These are phyloP conservation scores for Passiflora organensis DNA, from an alignment of 345 rosid species.

Conservation along the genomic window DNA sequence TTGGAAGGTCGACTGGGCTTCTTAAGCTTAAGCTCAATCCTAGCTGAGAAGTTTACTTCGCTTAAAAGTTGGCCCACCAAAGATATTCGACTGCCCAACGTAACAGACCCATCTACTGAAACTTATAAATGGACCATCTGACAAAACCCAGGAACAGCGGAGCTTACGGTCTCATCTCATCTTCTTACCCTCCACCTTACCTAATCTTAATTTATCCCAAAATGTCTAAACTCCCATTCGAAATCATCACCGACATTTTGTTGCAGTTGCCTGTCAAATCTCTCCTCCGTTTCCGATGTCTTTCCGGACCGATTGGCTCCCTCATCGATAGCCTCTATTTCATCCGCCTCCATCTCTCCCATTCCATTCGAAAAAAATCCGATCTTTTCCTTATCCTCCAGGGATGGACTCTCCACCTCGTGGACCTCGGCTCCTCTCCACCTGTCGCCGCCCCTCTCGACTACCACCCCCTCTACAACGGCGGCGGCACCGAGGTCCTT, in stretches of 20 bases:
- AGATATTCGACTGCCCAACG: too few relatives aligned
- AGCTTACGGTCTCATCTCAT: too few relatives aligned
- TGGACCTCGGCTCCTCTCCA: slow-evolving; percentile 23
- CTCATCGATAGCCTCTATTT: slow-evolving; percentile 28
- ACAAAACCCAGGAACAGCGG: too few relatives aligned
- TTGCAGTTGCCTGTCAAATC: slow-evolving; percentile 21
- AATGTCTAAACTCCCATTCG: slow-evolving; percentile 16
- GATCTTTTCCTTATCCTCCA: slow-evolving; percentile 27
- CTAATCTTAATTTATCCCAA: too few relatives aligned
- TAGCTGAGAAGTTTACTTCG: too few relatives aligned
- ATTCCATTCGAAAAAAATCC: slow-evolving; percentile 18
- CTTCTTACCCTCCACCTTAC: too few relatives aligned
- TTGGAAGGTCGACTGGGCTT: too few relatives aligned
- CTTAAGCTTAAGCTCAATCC: too few relatives aligned
- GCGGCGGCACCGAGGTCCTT: slow-evolving; percentile 27
- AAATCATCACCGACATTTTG: slow-evolving; percentile 16
- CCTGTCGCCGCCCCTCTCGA: slow-evolving; percentile 2
- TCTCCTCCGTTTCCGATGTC: slow-evolving; percentile 35
- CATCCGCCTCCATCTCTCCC: slow-evolving; percentile 21
- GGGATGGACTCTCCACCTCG: slow-evolving; percentile 16
- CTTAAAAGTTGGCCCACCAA: too few relatives aligned
- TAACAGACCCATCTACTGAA: too few relatives aligned
- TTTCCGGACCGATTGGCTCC: slow-evolving; percentile 20
- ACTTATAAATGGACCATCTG: too few relatives aligned
- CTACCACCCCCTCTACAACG: slow-evolving; percentile 27